Evolutionary conservation across 2,329 filamentous ascomycete genomes (phyloP).

Genomic region (Fusarium penzigii): DNA sequence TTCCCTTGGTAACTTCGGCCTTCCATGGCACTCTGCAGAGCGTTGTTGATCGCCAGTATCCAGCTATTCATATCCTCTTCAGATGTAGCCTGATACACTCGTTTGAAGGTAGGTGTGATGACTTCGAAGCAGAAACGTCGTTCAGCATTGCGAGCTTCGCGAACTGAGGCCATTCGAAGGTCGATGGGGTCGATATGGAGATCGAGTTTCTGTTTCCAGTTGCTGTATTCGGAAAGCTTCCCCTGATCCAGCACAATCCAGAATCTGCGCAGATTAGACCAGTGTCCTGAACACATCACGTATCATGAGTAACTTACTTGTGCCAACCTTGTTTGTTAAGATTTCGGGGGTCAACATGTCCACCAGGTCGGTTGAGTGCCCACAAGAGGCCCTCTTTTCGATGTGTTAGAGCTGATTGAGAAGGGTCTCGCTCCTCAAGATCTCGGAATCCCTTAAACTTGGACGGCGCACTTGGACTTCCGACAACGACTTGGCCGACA

Average conservation of each 20-base stretch:
- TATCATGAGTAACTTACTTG: constrained; percentile 66
- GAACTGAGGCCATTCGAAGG: constrained; percentile 91
- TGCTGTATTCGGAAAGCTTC: constrained; percentile 95
- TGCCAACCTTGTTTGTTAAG: constrained; percentile 98
- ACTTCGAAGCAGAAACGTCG: constrained; percentile 97
- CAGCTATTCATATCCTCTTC: constrained; percentile 98
- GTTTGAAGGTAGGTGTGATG: constrained; percentile 93
- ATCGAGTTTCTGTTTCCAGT: constrained; percentile 97
- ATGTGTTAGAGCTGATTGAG: constrained; percentile 55
- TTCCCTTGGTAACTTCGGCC: constrained; percentile 64
- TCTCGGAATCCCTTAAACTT: constrained; percentile 93
- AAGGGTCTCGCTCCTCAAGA: constrained; percentile 78
- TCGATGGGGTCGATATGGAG: constrained; percentile 98
- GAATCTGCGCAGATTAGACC: constrained; percentile 61
- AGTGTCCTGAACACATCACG: neutral
- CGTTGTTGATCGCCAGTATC: constrained; percentile 97
- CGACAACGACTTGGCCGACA: constrained; percentile 45
- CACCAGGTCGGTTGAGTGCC: constrained; percentile 89
- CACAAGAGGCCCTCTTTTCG: constrained; percentile 93
- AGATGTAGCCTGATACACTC: constrained; percentile 95
- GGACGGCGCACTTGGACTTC: constrained; percentile 53
- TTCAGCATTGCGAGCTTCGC: constrained; percentile 92
- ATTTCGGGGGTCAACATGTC: constrained; percentile 91
- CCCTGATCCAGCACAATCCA: constrained; percentile 98
- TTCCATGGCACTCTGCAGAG: constrained; percentile 92